Evolutionary conservation across 179 eudicot genomes (phyloP), one percentile per base, ranked within the genome.

Genomic region (Silene noctiflora): DNA sequence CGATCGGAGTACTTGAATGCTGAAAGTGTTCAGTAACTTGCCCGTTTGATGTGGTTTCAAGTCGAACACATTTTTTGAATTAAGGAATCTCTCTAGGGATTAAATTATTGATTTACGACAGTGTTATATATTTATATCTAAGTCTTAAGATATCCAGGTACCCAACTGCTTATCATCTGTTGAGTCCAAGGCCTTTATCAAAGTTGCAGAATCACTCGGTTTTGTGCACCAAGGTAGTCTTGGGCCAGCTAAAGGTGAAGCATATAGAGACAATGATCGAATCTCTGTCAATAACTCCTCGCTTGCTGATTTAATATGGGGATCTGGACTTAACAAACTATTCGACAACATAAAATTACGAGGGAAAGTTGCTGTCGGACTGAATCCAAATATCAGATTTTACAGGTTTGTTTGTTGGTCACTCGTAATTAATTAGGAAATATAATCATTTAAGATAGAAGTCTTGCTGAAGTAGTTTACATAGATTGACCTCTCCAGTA

Each of bases 161-260:
- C 89, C 79, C 39, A 86, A 91, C 81, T 90, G 81, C 65, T 80
- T 95, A 8, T 82, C 94, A 20, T 73, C 92, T 71, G 79, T 71
- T 19, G 99, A 95, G 76, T 89, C 99, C 12, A 90, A 86, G 84
- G 91, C 87, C 17, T 93, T 93, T 72, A 51, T 90, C 56, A 85
- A 85, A 85, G 85, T 72, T 82, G 99, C 99, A 16, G 99, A 93
- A 61, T 81, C 90, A 4, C 82, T 86, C 75, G 99, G 99, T 59
- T 95, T 95, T 86, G 84, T 81, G 46, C 99, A 89, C 78, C 98
- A 95, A 90, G 99, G 99, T 60, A 95, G 99, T 78, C 99, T 89
- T 82, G 99, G 97, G 67, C 98, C 99, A 3, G 71, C 93, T 56
- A 75, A 83, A 69, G 97, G 99, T 29, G 97, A 95, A 83, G 99